Conservation (phyloP, 345 rosid species). For the Reutealis trisperma region DNA sequence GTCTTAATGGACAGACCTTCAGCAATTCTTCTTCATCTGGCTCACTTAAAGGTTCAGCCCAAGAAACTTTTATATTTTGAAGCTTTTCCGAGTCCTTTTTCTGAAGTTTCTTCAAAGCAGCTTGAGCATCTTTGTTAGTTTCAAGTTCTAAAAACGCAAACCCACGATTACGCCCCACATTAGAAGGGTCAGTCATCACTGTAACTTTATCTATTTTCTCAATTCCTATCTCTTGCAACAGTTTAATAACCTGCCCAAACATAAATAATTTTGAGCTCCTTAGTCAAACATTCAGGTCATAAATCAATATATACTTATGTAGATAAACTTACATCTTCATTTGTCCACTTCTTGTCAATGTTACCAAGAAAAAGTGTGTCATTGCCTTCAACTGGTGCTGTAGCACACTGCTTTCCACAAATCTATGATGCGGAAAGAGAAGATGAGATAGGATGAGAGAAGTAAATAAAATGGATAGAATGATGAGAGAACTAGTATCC, state of each 20-base stretch:
- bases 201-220: constrained; percentile 35
- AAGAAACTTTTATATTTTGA: constrained; percentile 30
- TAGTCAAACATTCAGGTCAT: neutral
- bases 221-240: constrained; percentile 30
- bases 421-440: constrained; percentile 17
- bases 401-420: constrained; percentile 35
- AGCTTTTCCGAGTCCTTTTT: constrained; percentile 24
- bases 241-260: constrained; percentile 27
- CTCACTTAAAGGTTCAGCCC: constrained; percentile 38
- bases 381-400: constrained; percentile 34
- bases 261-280: constrained; percentile 6
- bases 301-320: neutral
- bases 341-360: constrained; percentile 36
- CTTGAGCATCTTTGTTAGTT: constrained; percentile 35
- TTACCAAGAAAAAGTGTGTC: constrained; percentile 41
- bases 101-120: constrained; percentile 36
- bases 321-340: constrained; percentile 32
- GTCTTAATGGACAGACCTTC: constrained; percentile 26
- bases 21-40: constrained; percentile 38
- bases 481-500: neutral
- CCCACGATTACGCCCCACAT: constrained; percentile 32
- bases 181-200: constrained; percentile 33
- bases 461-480: neutral
- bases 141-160: constrained; percentile 39
- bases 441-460: neutral